A percentile compares a stretch with the other conserved stretches of the same genome.
phyloP scores from a whole-genome alignment of 1,284 basidiomycete species.

The Vanrija sp. region DNA sequence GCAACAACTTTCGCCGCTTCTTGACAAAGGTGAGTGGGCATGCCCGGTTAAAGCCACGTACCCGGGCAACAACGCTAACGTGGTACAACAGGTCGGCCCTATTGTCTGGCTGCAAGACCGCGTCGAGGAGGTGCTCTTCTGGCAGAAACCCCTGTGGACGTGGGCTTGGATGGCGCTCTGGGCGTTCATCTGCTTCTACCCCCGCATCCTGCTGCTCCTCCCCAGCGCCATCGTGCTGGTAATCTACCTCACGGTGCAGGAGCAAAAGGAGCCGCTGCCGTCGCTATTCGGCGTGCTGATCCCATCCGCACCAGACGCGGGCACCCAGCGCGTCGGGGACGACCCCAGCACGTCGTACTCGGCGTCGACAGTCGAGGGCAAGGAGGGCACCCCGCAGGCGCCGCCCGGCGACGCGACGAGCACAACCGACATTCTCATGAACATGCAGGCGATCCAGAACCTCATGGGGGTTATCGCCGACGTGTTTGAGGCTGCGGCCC shows the following conservation, averaged over 20 bases:
- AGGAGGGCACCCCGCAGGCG: constrained; percentile 27
- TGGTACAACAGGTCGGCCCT: constrained; percentile 36
- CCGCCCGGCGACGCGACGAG: constrained; percentile 43
- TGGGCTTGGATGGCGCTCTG: constrained; percentile 45
- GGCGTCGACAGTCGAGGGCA: constrained; percentile 17
- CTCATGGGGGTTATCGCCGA: constrained; percentile 42
- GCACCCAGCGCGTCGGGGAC: constrained; percentile 8
- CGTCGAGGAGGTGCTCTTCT: constrained; percentile 49
- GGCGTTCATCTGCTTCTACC: constrained; percentile 49
- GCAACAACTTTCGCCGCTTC: constrained; percentile 47
- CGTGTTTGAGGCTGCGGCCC: constrained; percentile 17
- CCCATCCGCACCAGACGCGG: constrained; percentile 7
- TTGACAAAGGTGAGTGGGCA: constrained; percentile 37
- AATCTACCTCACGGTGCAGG: constrained; percentile 41
- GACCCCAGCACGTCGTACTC: constrained; percentile 3
- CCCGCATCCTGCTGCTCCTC: constrained; percentile 40
- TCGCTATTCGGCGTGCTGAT: constrained; percentile 30
- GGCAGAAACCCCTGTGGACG: constrained; percentile 48
- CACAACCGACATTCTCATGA: constrained; percentile 48
- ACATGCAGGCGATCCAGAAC: constrained; percentile 51
- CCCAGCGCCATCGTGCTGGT: constrained; percentile 39
- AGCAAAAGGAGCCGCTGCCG: constrained; percentile 31
- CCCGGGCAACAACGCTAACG: not conserved
- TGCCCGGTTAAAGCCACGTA: no score
- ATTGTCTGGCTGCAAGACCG: constrained; percentile 49